Evolutionary conservation across 495 filamentous ascomycete species (phyloP).

Genomic region (Elasticomyces elasticus): DNA sequence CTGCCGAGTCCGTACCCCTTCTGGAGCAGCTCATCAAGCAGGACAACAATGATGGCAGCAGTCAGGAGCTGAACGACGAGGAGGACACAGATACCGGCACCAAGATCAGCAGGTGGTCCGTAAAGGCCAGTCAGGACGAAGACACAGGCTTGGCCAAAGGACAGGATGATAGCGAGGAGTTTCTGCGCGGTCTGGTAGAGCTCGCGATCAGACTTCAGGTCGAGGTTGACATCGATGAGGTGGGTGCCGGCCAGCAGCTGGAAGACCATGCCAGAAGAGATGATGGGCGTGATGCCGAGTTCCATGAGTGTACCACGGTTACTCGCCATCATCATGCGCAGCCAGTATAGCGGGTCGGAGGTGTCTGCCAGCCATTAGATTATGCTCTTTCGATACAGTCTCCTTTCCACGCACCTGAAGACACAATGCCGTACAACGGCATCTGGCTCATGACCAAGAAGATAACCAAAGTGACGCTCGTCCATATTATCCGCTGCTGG

Average conservation of each 20-base stretch:
- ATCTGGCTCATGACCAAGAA: conserved; percentile 99
- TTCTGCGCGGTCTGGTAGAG: conserved; percentile 99
- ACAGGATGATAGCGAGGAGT: conserved; percentile 95
- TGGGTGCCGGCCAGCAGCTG: conserved; percentile 99
- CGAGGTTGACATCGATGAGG: conserved; percentile 90
- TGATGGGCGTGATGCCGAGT: conserved; percentile 96
- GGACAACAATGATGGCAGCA: conserved; percentile 95
- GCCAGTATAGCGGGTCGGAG: conserved; percentile 92
- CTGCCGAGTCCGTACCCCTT: conserved; percentile 98
- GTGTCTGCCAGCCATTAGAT: conserved; percentile 44
- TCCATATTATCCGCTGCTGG: conserved; percentile 94
- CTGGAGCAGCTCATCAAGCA: conserved; percentile 97
- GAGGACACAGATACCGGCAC: conserved; percentile 94
- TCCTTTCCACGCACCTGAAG: conserved; percentile 16
- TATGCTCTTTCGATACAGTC: neutral
- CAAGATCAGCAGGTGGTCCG: conserved; percentile 88
- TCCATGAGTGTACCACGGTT: conserved; percentile 99
- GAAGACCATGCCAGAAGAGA: conserved; percentile 99
- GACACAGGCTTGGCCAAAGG: conserved; percentile 92
- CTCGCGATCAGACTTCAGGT: conserved; percentile 98
- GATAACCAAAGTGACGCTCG: conserved; percentile 88
- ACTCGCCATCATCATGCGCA: conserved; percentile 99
- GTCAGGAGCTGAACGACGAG: conserved; percentile 94
- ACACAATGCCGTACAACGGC: conserved; percentile 48
- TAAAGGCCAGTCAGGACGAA: conserved; percentile 98